Evolutionary conservation across 1,284 basidiomycete species (phyloP).

Genomic region (Trametes polyzona): DNA sequence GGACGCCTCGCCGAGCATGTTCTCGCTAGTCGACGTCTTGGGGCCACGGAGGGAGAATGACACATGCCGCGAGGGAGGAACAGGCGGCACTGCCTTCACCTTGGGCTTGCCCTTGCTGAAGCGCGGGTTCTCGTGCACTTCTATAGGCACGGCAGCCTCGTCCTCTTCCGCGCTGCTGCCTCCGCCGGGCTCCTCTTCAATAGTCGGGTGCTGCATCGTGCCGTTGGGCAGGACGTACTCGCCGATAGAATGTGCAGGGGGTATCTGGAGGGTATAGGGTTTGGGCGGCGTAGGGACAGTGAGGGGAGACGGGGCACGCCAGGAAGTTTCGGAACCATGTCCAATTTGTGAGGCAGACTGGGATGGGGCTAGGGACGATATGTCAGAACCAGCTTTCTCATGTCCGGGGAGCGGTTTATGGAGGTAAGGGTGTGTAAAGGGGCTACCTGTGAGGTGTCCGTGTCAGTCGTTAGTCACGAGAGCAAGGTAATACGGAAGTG

Average conservation of each 20-base stretch:
- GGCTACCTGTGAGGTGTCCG: constrained; percentile 13
- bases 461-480: not conserved
- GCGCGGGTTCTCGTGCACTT: constrained; percentile 63
- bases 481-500: not conserved
- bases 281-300: constrained; percentile 16
- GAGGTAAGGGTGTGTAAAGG: constrained; percentile 21
- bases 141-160: constrained; percentile 35
- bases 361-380: constrained; percentile 45
- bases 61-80: constrained; percentile 7
- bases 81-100: constrained; percentile 1
- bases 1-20: constrained; percentile 1
- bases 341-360: constrained; percentile 49
- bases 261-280: constrained; percentile 42
- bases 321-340: constrained; percentile 13
- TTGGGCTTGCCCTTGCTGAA: constrained; percentile 39
- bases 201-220: constrained; percentile 48
- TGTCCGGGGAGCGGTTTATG: constrained; percentile 28
- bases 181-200: constrained; percentile 35
- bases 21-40: constrained; percentile 7
- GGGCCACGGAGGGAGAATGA: constrained; percentile 26
- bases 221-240: constrained; percentile 46
- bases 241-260: constrained; percentile 61
- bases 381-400: constrained; percentile 35
- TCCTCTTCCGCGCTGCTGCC: constrained; percentile 43
- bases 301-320: constrained; percentile 6